Conservation (phyloP, 1,139 yeast genomes). For the Scheffersomyces insectosa region DNA sequence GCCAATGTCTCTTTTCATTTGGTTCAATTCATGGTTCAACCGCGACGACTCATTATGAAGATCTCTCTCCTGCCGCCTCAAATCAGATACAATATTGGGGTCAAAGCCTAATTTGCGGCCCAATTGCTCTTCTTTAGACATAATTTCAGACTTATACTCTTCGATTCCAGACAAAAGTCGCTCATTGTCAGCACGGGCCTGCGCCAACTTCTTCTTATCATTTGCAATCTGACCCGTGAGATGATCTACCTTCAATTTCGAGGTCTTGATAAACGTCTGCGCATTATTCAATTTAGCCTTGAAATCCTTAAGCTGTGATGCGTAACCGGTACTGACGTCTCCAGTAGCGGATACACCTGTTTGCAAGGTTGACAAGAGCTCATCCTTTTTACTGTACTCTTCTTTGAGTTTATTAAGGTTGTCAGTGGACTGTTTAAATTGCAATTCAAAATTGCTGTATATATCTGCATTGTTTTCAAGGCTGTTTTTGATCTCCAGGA, state of each 20-base stretch:
- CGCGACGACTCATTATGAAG: conserved; percentile 33
- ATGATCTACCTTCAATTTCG: conserved; percentile 59
- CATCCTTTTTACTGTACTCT: conserved; percentile 67
- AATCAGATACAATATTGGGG: conserved; percentile 43
- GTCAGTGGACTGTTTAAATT: conserved; percentile 46
- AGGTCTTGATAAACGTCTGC: conserved; percentile 59
- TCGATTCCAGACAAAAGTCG: conserved; percentile 44
- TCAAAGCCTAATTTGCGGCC: conserved; percentile 57
- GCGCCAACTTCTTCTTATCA: conserved; percentile 52
- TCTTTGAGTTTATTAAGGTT: conserved; percentile 47
- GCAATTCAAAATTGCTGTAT: conserved; percentile 28
- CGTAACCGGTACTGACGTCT: conserved; percentile 66
- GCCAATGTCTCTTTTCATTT: conserved; percentile 63
- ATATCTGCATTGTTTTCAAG: conserved; percentile 32
- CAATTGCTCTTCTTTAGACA: conserved; percentile 45
- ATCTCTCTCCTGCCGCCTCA: conserved; percentile 45
- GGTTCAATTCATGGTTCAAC: conserved; percentile 53
- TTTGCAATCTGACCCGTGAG: conserved; percentile 52
- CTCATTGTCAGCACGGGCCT: conserved; percentile 58
- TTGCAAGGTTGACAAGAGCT: conserved; percentile 75
- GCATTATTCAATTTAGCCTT: conserved; percentile 58
- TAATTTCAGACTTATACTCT: conserved; percentile 39
- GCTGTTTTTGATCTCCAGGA: conserved; percentile 16
- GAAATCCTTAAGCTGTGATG: conserved; percentile 67
- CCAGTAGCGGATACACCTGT: conserved; percentile 92